Evolutionary conservation across 108 stramenopile genomes (phyloP).

Genomic region (Aurantiochytrium sp.): DNA sequence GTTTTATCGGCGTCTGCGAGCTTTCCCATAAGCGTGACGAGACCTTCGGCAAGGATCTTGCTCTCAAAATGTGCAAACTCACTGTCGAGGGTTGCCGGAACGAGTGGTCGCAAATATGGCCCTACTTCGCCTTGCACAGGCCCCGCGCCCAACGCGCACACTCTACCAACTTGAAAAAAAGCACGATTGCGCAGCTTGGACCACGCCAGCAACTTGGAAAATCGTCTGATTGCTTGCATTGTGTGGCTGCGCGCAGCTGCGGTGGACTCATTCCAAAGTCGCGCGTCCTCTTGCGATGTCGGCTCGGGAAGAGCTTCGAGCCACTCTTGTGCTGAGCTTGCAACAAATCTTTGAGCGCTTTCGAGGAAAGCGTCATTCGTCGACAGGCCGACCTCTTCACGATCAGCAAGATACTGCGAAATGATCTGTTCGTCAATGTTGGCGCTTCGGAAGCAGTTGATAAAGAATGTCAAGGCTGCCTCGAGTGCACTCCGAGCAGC

Average conservation of each 20-base stretch:
- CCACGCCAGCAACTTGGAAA: not conserved
- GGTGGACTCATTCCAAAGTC: not conserved
- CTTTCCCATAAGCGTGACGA: not conserved
- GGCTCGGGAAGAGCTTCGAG: not conserved
- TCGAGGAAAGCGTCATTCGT: not conserved
- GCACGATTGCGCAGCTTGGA: not conserved
- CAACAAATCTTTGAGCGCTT: not conserved
- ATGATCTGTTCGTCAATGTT: not conserved
- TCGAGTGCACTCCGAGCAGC: not conserved
- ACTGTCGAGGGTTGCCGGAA: not conserved
- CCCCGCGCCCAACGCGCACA: not conserved
- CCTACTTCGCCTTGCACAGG: not conserved
- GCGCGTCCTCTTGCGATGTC: not conserved
- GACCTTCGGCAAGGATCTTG: not conserved
- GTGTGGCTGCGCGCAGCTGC: not conserved
- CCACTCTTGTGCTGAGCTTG: not conserved
- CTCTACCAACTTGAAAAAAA: not conserved
- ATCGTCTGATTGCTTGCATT: not conserved
- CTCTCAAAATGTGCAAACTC: not conserved
- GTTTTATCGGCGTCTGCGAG: not conserved
- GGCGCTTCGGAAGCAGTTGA: not conserved
- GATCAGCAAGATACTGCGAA: not conserved
- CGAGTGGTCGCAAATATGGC: not conserved
- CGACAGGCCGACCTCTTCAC: not conserved
- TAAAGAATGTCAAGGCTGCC: not conserved